Percentiles rank a stretch among this genome's conserved stretches.
phyloP scores from a whole-genome alignment of 2,329 filamentous ascomycete genomes.

The Fusarium chuoi region DNA sequence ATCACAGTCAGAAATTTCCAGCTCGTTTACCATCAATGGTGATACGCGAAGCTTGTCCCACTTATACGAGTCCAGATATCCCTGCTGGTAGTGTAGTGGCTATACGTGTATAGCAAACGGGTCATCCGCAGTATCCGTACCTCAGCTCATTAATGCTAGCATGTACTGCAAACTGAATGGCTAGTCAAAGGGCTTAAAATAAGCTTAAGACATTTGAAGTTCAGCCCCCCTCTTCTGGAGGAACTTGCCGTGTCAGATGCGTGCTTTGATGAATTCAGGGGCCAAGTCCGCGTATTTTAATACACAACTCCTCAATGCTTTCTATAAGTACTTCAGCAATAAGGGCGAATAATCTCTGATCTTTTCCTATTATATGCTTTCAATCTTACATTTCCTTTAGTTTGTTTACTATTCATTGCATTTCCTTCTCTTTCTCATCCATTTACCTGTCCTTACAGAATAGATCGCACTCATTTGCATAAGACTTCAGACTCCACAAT shows the following conservation, averaged over 20 bases:
- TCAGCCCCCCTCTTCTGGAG: fast-evolving
- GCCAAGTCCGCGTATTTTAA: not conserved
- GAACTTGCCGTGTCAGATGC: not conserved
- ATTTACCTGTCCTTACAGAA: not conserved
- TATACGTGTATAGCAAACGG: not conserved
- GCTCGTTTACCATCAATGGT: no score
- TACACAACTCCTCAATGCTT: not conserved
- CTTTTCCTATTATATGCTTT: not conserved
- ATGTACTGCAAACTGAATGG: no score
- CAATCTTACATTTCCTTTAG: not conserved
- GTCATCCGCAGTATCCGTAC: not conserved
- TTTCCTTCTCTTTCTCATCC: not conserved
- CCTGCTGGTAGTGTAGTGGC: not conserved
- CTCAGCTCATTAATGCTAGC: not conserved
- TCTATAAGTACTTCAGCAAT: not conserved
- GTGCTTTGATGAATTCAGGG: not conserved
- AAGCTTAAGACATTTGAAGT: not conserved
- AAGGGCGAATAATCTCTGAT: fast-evolving
- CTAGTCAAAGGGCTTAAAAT: no score
- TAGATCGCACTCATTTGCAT: not conserved
- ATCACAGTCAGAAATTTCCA: not conserved
- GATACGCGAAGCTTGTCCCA: not conserved
- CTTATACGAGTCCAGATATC: not conserved
- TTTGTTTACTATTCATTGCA: no score
- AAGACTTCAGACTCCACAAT: not conserved